phyloP scores from a whole-genome alignment of 352 stramenopile species.

The Pythium oligandrum region DNA sequence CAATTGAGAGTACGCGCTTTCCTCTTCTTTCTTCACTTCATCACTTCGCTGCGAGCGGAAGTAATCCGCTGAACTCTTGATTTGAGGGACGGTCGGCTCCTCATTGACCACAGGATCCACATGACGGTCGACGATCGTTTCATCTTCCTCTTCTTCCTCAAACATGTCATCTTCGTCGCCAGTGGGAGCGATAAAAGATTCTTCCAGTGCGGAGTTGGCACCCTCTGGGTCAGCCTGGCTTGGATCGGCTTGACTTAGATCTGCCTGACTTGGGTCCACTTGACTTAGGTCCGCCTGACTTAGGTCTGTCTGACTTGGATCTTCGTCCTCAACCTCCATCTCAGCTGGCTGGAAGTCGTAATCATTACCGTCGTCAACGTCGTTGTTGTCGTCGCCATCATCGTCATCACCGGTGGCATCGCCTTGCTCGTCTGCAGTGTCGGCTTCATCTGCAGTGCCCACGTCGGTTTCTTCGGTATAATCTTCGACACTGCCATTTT shows the following conservation, averaged over 20 bases:
- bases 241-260: no score
- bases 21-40: slow-evolving; percentile 39
- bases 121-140: slow-evolving; percentile 11
- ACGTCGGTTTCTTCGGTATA: slow-evolving; percentile 16
- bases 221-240: not conserved
- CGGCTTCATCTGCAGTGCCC: slow-evolving; percentile 17
- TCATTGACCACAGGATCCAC: slow-evolving; percentile 10
- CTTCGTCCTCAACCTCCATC: not conserved
- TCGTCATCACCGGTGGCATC: slow-evolving; percentile 6
- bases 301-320: slow-evolving; percentile 5
- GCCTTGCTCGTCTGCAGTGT: slow-evolving; percentile 18
- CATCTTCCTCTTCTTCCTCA: slow-evolving; percentile 15
- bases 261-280: no score
- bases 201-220: no score
- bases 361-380: no score
- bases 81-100: slow-evolving; percentile 3
- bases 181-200: not conserved
- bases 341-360: not conserved
- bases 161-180: slow-evolving; percentile 5
- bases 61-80: slow-evolving; percentile 47
- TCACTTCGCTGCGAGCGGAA: slow-evolving; percentile 47
- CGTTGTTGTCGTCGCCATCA: not conserved
- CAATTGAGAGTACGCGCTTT: slow-evolving; percentile 58
- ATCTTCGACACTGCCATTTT: slow-evolving; percentile 3
- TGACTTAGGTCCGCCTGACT: no score